Evolutionary conservation across 345 rosid genomes (phyloP), one percentile per base, ranked within the genome.

Genomic region (Arabidopsis suecica): DNA sequence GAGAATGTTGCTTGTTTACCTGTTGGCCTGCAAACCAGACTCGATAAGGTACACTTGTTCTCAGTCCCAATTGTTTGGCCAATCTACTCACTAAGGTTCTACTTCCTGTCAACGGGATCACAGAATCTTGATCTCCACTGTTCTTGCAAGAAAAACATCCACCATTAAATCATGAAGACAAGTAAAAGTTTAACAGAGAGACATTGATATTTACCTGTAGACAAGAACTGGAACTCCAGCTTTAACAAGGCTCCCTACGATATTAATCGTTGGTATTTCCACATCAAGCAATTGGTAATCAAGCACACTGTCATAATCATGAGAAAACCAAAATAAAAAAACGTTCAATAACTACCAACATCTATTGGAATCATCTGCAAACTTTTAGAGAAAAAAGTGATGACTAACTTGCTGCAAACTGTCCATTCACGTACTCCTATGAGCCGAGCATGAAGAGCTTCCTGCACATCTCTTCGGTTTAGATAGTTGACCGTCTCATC

Each of bases 61-160:
- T 85, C 63, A 93, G 78, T 48, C 87, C 82, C 50, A 91, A 73
- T 61, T 78, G 80, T 78, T 82, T 78, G 0, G 97, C 93, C 73
- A 93, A 73, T 55, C 82, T 79, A 48, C 78, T 79, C 14, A 89
- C 91, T 68, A 93, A 81, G 38, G 77, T 84, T 63, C 98, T 83
- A 65, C 97, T 93, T 61, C 98, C 98, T 0, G 97, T 93, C 75
- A 93, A 80, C 0, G 98, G 97, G 66, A 93, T 84, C 10, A 91
- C 98, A n/a, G 97, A 93, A 85, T 93, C 98, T 84, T 93, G 98
- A 75, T 93, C 98, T 63, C 98, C 98, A 30, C 97, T 93, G 88
- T 65, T 72, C 33, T 48, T 75, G 60, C 45, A 57, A 68, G 45
- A 40, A 25, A 61, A 76, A 40, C 20, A 32, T 12, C 61, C 40